Evolutionary conservation across 805 yeast genomes (phyloP), one percentile per base, ranked within the genome.

Genomic region (Kodamaea leandrae): DNA sequence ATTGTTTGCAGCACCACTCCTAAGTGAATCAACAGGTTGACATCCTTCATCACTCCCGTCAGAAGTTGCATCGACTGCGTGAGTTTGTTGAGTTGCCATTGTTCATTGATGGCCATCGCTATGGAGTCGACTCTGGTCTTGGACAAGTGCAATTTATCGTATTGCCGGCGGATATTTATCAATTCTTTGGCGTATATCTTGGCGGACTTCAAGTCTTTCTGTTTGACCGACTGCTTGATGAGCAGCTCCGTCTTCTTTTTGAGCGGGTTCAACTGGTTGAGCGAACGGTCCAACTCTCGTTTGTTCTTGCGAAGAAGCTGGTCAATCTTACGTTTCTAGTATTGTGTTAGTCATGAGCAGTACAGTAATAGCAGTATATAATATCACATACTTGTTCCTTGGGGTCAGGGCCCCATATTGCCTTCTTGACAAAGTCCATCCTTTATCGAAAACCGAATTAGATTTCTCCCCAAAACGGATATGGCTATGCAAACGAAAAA

Each of bases 361-460:
- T 12, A 6, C 13, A 13, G 18, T 21, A n/a, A n/a, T n/a, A n/a
- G n/a, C n/a, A n/a, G n/a, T n/a, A n/a, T n/a, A n/a, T n/a, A n/a
- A n/a, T n/a, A 26, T n/a, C n/a, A 68, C 77, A 37, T 61, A 74
- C 82, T 54, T 84, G 95, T 54, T 87, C 98, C 55, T 83, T 83
- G 30, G 97, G 96, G 57, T 90, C 96, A 0, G 98, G 97, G 0
- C 99, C 99, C 84, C 95, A 91, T 27, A 91, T 82, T 3, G 90
- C 86, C 58, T 83, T 82, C 66, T 87, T 90, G 24, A 91, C 61
- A 59, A 73, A 83, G 57, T 91, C 88, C 98, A 91, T 91, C 19
- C 34, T 21, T 19, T 23, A 30, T 30, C 33, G 21, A 30, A 30
- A 30, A 30, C 21, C 20, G 17, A 30, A 17, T 10, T 27, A 6